Conservation (phyloP, 2,329 filamentous ascomycete genomes). For the Verticillium albo-atrum region DNA sequence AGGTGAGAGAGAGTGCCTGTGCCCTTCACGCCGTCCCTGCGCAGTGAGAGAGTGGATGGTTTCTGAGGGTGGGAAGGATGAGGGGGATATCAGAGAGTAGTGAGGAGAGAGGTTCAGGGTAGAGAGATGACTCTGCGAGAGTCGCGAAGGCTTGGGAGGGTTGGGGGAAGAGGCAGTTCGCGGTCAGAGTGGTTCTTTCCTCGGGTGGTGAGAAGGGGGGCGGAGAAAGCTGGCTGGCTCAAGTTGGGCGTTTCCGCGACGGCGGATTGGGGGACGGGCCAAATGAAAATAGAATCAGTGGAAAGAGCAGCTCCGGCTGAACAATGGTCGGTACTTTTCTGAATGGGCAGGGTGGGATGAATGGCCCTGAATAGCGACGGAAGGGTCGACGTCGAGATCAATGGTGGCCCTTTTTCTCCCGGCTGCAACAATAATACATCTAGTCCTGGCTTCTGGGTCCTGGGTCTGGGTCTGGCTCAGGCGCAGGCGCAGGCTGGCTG, state of each 20-base stretch:
- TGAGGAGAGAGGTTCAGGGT: background rate
- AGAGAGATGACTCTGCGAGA: background rate
- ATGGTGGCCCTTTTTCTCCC: conserved; percentile 1
- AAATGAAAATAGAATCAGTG: background rate
- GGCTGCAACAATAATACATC: background rate
- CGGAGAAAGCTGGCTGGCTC: background rate
- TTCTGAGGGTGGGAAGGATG: background rate
- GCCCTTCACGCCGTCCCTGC: background rate
- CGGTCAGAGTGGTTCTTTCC: background rate
- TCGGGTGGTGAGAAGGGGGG: background rate
- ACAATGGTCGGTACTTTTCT: background rate
- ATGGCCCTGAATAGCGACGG: background rate
- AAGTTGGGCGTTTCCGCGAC: background rate
- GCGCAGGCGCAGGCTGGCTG: too few relatives aligned
- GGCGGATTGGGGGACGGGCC: background rate
- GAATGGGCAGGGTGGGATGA: background rate
- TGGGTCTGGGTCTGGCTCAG: too few relatives aligned
- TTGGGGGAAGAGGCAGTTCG: background rate
- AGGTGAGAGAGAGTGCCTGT: background rate
- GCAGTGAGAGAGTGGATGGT: background rate
- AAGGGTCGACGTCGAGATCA: background rate
- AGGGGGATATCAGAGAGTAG: background rate
- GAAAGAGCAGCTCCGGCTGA: background rate
- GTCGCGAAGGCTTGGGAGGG: background rate
- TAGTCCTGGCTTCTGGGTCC: too few relatives aligned